Conservation (phyloP, 441 rosid genomes). For the Metrosideros polymorpha region DNA sequence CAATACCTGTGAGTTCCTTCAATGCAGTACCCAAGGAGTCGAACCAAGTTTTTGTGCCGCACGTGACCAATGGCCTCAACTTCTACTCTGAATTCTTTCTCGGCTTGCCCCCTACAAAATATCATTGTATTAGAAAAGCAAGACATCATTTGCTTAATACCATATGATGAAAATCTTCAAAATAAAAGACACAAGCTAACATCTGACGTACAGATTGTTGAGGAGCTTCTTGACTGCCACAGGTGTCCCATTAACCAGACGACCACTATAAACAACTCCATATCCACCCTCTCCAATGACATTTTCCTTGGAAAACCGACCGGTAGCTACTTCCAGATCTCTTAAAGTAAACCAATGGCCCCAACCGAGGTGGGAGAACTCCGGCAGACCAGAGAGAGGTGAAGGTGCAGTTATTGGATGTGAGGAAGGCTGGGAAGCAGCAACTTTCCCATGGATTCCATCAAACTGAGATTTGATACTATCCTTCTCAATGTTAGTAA, state of each 20-base stretch:
- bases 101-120: constrained; percentile 8
- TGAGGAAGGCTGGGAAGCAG: constrained; percentile 2
- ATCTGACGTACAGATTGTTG: constrained; percentile 2
- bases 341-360: constrained; percentile 14
- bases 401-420: constrained; percentile 8
- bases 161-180: background rate
- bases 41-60: constrained; percentile 13
- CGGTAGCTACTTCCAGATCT: constrained; percentile 6
- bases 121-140: background rate
- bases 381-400: constrained; percentile 8
- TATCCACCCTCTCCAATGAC: constrained; percentile 13
- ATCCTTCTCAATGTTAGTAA: constrained; percentile 6
- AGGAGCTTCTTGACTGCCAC: constrained; percentile 11
- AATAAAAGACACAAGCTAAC: background rate
- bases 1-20: constrained; percentile 10
- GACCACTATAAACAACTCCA: constrained; percentile 11
- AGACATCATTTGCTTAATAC: background rate
- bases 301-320: constrained; percentile 9
- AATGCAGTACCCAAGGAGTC: constrained; percentile 11
- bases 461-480: background rate
- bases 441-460: background rate
- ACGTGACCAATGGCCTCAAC: constrained; percentile 14
- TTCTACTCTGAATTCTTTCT: constrained; percentile 11
- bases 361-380: constrained; percentile 12
- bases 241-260: constrained; percentile 6